These are phyloP conservation scores for Effrenium voratum DNA, from an alignment of 73 alveolate genomes.

Conservation along the genomic window DNA sequence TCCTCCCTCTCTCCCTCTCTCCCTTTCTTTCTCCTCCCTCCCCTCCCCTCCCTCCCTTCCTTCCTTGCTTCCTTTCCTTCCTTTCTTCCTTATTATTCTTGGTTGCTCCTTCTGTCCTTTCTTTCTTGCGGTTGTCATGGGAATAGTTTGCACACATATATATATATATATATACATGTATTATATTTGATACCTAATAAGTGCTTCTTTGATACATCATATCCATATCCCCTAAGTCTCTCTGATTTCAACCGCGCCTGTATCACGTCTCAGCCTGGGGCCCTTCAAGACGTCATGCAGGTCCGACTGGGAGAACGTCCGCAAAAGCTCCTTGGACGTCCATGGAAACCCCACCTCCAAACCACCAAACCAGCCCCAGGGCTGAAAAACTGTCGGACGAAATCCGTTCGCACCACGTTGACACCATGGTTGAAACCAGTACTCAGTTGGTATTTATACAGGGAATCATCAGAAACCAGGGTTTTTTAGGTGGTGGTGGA, in stretches of 20 bases:
- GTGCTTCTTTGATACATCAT: not conserved
- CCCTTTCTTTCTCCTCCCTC: not conserved
- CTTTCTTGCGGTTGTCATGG: not conserved
- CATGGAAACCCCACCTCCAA: not conserved
- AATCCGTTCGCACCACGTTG: no score
- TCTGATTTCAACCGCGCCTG: not conserved
- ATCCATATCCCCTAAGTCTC: not conserved
- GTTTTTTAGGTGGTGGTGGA: no score
- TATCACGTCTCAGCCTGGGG: conserved; percentile 44
- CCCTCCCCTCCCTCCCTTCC: not conserved
- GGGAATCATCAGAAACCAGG: no score
- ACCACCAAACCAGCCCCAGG: not conserved
- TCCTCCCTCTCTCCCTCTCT: not conserved
- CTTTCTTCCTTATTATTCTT: not conserved
- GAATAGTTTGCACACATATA: not conserved
- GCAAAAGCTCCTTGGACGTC: conserved; percentile 18
- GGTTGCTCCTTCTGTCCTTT: not conserved
- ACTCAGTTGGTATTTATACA: no score
- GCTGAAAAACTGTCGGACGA: no score
- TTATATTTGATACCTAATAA: not conserved
- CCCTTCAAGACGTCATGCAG: conserved; percentile 76
- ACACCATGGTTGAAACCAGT: no score
- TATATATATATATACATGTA: not conserved
- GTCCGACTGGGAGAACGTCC: conserved; percentile 72
- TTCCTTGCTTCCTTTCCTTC: not conserved